Base-by-base conservation (phyloP, 2,329 filamentous ascomycete species). In the Achaetomium macrosporum region DNA sequence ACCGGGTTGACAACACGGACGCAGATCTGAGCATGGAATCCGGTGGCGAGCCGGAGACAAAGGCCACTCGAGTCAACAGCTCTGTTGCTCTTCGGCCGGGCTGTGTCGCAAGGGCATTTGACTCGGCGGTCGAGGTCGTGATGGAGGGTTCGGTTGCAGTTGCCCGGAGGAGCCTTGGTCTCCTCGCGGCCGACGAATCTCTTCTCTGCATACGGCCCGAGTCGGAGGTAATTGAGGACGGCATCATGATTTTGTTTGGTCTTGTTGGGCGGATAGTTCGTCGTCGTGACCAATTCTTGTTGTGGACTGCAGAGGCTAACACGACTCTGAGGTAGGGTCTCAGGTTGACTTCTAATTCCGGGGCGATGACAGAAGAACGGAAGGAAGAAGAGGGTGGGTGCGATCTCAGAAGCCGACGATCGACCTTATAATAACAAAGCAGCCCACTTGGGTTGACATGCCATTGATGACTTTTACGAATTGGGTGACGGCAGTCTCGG, bases 121-220 rank as follows among this genome's bases (percentile, higher is more conserved):
- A 70, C 56, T 74, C 77, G 33, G 74, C 75, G 58, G 76, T 79
- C 31, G 77, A 78, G 5, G 76, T 73, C 12, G 77, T 82, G 58
- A 83, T 75, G 29, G 78, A 80, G 4, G 80, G 79, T 56, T 79
- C 79, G 11, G 79, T 83, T 31, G 75, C 76, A 50, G 72, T 73
- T 29, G 79, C 76, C 54, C 80, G 72, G 41, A 82, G 69, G 40
- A 83, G 71, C 47, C 75, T 73, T 35, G 80, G 80, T 54, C 79
- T 72, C 58, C 68, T 65, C 40, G 72, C 71, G 17, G 71, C 69
- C 13, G 72, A 71, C 1, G 73, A 71, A 44, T 73, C 69, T 57
- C 72, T 66, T 57, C 68, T 67, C 43, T 66, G 59, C 55, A 68
- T 61, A 48, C 58, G 61, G 61, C 66, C 64, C 25, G 66, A 50